phyloP scores from a whole-genome alignment of 1,284 basidiomycete genomes.

The Tylopilus sp. region DNA sequence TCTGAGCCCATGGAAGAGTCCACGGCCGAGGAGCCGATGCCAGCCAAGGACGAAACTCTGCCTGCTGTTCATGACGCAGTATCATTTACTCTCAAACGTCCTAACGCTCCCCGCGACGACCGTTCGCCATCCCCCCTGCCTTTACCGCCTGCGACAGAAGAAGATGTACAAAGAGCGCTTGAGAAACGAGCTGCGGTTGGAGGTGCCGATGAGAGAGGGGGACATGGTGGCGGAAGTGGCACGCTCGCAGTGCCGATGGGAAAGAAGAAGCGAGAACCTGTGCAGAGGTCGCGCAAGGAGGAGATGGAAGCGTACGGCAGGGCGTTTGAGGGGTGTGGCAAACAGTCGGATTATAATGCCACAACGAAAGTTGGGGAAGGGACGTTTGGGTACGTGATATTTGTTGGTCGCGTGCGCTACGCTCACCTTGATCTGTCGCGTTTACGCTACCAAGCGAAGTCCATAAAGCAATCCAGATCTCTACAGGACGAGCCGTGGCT shows the following conservation, averaged over 20 bases:
- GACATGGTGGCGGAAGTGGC: constrained; percentile 8
- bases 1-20: constrained; percentile 36
- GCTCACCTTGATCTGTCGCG: constrained; percentile 9
- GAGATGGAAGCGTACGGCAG: constrained; percentile 64
- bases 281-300: constrained; percentile 56
- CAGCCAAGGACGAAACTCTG: constrained; percentile 32
- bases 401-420: not conserved
- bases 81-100: constrained; percentile 32
- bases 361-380: constrained; percentile 89
- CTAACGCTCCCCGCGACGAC: constrained; percentile 41
- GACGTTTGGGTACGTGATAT: constrained; percentile 76
- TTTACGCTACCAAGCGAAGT: constrained; percentile 61
- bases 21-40: constrained; percentile 20
- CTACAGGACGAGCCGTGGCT: constrained; percentile 68
- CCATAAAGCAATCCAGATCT: constrained; percentile 73
- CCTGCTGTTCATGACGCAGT: constrained; percentile 32
- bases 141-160: constrained; percentile 24
- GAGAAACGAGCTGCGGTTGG: constrained; percentile 32
- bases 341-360: constrained; percentile 72
- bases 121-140: constrained; percentile 45
- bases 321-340: constrained; percentile 72
- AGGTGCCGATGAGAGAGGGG: constrained; percentile 8
- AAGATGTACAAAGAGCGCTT: constrained; percentile 20
- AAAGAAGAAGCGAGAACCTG: constrained; percentile 35
- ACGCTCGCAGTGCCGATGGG: not conserved